Evolutionary conservation across 2,329 filamentous ascomycete genomes (phyloP), one percentile per base, ranked within the genome.

Genomic region (Bipolaris sorokiniana): DNA sequence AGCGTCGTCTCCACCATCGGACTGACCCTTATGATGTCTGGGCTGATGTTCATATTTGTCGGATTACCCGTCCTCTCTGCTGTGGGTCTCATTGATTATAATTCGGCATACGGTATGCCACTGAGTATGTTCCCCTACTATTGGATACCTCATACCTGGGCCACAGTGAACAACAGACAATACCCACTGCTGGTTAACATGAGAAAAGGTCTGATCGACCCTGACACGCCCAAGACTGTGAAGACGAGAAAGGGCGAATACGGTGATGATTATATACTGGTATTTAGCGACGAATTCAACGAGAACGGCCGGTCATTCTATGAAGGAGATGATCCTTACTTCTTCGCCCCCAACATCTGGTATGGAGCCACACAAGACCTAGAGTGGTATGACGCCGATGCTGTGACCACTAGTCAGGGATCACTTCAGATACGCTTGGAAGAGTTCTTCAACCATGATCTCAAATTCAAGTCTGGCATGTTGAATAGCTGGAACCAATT

Each of bases 271-370:
- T 72, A 82, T 31, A 76, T 79, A 11, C 66, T 85, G 3, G 82
- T 85, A 0, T 85, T 85, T 65, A 84, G 82, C 56, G 83, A 86
- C 56, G 83, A 85, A 59, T 85, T 85, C 71, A 84, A 84, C 58
- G 72, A 77, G 7, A 70, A 79, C 37, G 81, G 82, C 51, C 74
- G 83, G 28, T 83, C 82, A 0, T 85, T 86, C 63, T 85, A 84
- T 59, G 77, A 79, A 28, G 83, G 82, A n/a, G 83, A 85, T 60
- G 83, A 85, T 63, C 82, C 83, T 1, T 86, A 80, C 67, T 85
- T 80, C 76, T 80, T 75, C 33, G 82, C 80, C 11, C 78, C 79
- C 13, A 77, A 85, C 61, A 73, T 84, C 46, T 84, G 83, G 81
- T 86, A 86, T 68, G 82, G 80, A 41, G 80, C 80, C 7, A 84